Base-by-base conservation (phyloP, 2,329 filamentous ascomycete species). In the Neocucurbitaria cava region DNA sequence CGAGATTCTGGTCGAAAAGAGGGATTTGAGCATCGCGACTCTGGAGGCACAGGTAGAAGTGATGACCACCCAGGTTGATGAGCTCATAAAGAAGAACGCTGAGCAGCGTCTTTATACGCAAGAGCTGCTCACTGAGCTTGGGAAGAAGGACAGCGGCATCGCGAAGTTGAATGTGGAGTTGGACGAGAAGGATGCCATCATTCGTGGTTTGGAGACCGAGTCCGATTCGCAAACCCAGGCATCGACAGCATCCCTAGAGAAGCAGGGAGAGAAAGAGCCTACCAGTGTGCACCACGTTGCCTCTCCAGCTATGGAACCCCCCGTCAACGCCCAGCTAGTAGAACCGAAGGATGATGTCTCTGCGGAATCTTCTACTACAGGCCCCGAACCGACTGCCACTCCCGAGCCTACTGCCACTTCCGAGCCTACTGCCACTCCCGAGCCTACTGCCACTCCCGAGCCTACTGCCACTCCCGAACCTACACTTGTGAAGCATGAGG, bases 71-170 rank as follows among this genome's bases (percentile, higher is more conserved):
- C 31, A 30, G 0, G 24, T 65, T 0, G 49, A 45, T 15, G 20
- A 49, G 20, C 31, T 69, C 10, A 46, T 60, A 38, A 38, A 45
- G 8, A 40, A 52, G 1, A 52, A 47, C 10, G 35, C 49, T 8
- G 41, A 48, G 3, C 54, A 63, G 21, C 48, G 38, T 4, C 13
- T 62, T 13, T 50, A 59, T 6, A 41, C 66, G 1, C 49, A 65
- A 18, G 54, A 65, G 26, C 26, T 70, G 2, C 45, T 64, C 1
- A 43, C 50, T 15, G 54, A 65, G 9, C 24, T 59, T 0, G 53
- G 49, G 6, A 59, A 67, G 38, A 68, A 66, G 38, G 56, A 62
- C n/a, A 54, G 53, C 1, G 53, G 49, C 11, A 59, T 65, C 8
- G 33, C 30, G 23, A 13, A 47, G 1, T 50, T 70, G 3, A 54